Evolutionary conservation across 805 yeast genomes (phyloP).

Genomic region (Candida multigemmis): DNA sequence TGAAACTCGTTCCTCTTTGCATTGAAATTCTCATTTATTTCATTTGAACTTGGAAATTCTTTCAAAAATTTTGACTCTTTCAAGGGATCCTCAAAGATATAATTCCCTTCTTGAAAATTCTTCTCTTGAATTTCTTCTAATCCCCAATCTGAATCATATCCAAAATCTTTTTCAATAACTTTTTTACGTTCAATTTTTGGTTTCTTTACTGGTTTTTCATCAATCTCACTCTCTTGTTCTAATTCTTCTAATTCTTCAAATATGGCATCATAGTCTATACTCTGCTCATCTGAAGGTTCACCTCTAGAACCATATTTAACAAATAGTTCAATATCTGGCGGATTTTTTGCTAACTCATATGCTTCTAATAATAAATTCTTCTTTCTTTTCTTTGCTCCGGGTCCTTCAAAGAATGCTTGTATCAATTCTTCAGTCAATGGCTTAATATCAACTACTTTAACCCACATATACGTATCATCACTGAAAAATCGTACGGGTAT

Average conservation of each 20-base stretch:
- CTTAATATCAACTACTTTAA: slow-evolving; percentile 41
- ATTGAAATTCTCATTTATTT: slow-evolving; percentile 11
- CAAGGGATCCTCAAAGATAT: slow-evolving; percentile 21
- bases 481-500: slow-evolving; percentile 60
- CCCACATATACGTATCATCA: slow-evolving; percentile 71
- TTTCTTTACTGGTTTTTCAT: slow-evolving; percentile 6
- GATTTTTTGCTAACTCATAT: slow-evolving; percentile 41
- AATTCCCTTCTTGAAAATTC: slow-evolving; percentile 17
- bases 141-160: slow-evolving; percentile 35
- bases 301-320: slow-evolving; percentile 32
- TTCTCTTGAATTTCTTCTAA: slow-evolving; percentile 24
- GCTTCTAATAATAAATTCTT: slow-evolving; percentile 41
- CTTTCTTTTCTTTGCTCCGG: slow-evolving; percentile 20
- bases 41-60: slow-evolving; percentile 15
- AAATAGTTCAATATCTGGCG: slow-evolving; percentile 33
- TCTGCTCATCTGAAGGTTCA: slow-evolving; percentile 34
- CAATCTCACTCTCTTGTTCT: slow-evolving; percentile 8
- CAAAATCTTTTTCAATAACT: slow-evolving; percentile 9
- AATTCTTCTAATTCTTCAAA: slow-evolving; percentile 9
- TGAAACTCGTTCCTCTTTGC: slow-evolving; percentile 7
- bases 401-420: slow-evolving; percentile 19
- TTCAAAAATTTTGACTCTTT: slow-evolving; percentile 17
- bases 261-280: slow-evolving; percentile 28
- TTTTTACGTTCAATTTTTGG: slow-evolving; percentile 5
- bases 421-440: slow-evolving; percentile 34